These are phyloP conservation scores for Haplographium delicatum DNA, from an alignment of 495 filamentous ascomycete species.

Conservation along the genomic window DNA sequence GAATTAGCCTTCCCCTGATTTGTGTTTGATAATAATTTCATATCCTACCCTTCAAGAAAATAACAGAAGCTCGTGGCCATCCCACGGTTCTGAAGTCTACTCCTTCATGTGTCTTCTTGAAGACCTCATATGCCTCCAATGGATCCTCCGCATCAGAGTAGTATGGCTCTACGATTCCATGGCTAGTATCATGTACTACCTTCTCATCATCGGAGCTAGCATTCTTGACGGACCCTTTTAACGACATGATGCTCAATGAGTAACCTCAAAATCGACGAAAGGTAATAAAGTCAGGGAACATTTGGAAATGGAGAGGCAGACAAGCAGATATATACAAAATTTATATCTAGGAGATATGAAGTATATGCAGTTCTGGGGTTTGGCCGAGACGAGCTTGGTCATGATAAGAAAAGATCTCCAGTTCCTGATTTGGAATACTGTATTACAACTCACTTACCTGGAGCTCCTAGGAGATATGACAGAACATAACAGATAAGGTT, in stretches of 20 bases:
- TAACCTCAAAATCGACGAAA: background rate
- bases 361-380: no score
- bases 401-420: background rate
- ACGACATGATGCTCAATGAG: slow-evolving; percentile 8
- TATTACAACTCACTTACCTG: no score
- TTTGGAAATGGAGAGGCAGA: background rate
- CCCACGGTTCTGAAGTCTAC: slow-evolving; percentile 54
- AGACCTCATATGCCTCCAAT: slow-evolving; percentile 41
- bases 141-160: slow-evolving; percentile 22
- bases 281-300: background rate
- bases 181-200: background rate
- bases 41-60: slow-evolving; percentile 44
- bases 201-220: slow-evolving; percentile 21
- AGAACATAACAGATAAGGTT: no score
- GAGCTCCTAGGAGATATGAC: no score
- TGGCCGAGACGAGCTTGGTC: background rate
- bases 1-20: background rate
- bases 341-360: no score
- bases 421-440: no score
- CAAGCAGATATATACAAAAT: background rate
- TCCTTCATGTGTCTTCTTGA: slow-evolving; percentile 42
- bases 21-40: background rate
- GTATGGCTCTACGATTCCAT: slow-evolving; percentile 16
- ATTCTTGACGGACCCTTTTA: slow-evolving; percentile 19
- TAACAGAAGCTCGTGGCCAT: slow-evolving; percentile 51